Base-by-base conservation (phyloP, 1,284 basidiomycete species). In the Pseudozyma sp. region DNA sequence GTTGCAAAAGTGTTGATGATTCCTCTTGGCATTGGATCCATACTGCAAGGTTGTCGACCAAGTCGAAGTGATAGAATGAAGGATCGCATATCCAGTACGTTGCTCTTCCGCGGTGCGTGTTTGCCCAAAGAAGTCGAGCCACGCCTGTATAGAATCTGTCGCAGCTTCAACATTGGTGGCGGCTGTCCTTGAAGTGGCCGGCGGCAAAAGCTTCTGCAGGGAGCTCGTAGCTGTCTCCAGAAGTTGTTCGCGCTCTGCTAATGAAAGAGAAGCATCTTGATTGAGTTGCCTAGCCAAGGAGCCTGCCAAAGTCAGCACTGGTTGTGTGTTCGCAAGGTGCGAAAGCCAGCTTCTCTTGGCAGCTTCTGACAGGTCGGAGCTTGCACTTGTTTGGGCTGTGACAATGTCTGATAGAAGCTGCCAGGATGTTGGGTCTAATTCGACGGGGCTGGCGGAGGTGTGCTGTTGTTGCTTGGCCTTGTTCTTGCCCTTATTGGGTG, bases 11-110 rank as follows among this genome's bases (percentile, higher is more conserved):
- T 68, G 65, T 34, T 75, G 75, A 44, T 68, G 59, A 17, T 75
- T 78, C 35, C 78, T 72, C 48, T 77, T 78, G 39, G 68, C 71
- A 17, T 80, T 80, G 1, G 61, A 49, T 16, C 78, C 78, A 17
- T 77, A 75, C 48, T 70, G 71, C 3, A 80, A 45, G 0, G 75
- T 60, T 1, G 62, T 67, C 0, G 40, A 46, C 77, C 77, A 80
- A 14, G 55, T 62, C 0, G 45, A 11, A 3, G 59, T 53, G n/a
- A 78, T 59, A 9, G 71, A 19, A 3, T 53, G 44, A 8, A 74
- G 58, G 10, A 77, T 43, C 1, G 17, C 34, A 11, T n/a, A 24
- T 4, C 53, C 62, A 1, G 9, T 43, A 14, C 50, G 56, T 14
- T 49, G 39, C 35, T 67, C 59, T 1, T 31, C 9, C 3, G 49